Evolutionary conservation across 306 rosid genomes (phyloP).

Genomic region (Quillaja saponaria): DNA sequence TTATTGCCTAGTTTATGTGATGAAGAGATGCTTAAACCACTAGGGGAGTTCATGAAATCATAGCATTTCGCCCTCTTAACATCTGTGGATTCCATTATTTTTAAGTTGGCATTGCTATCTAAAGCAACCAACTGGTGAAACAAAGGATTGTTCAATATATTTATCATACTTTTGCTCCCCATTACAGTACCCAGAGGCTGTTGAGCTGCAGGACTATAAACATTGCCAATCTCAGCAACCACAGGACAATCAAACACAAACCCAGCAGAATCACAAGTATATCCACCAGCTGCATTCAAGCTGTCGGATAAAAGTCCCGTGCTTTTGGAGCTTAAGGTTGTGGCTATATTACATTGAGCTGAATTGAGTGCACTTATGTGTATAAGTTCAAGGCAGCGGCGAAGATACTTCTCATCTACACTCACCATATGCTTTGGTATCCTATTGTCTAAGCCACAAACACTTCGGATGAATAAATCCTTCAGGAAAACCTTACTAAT

Average conservation of each 20-base stretch:
- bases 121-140: constrained; percentile 52
- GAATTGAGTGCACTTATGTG: constrained; percentile 62
- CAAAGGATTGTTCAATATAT: constrained; percentile 71
- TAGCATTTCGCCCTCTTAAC: constrained; percentile 47
- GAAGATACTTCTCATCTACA: constrained; percentile 76
- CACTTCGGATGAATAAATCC: constrained; percentile 47
- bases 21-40: constrained; percentile 44
- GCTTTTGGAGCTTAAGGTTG: constrained; percentile 45
- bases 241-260: constrained; percentile 41
- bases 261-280: constrained; percentile 36
- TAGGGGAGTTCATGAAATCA: constrained; percentile 50
- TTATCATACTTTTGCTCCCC: constrained; percentile 89
- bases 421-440: constrained; percentile 82
- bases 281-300: constrained; percentile 36
- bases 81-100: constrained; percentile 47
- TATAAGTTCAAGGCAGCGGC: constrained; percentile 73
- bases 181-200: constrained; percentile 73
- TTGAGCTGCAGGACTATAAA: constrained; percentile 37
- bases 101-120: constrained; percentile 42
- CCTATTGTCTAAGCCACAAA: constrained; percentile 52
- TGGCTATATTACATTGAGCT: constrained; percentile 49
- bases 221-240: constrained; percentile 29
- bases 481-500: constrained; percentile 47
- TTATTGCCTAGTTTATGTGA: constrained; percentile 41
- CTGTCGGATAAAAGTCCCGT: constrained; percentile 45